A percentile compares a stretch with the other conserved stretches of the same genome.
Conservation (phyloP, 2,329 filamentous ascomycete species). For the Akanthomyces muscarius region DNA sequence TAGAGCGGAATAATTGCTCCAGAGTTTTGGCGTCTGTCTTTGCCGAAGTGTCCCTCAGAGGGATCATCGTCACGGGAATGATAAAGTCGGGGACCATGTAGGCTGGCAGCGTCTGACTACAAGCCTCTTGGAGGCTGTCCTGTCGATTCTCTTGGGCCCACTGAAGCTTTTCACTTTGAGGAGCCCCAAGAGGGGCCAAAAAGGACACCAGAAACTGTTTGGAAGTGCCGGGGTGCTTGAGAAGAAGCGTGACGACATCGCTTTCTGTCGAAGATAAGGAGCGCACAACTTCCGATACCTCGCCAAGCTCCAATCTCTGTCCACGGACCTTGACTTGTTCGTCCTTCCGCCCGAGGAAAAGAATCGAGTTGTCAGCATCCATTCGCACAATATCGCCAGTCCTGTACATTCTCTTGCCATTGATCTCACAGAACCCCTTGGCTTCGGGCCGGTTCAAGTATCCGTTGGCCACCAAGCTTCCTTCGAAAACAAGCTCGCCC, state of each 20-base stretch:
- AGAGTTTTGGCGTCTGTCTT: constrained; percentile 15
- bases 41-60: constrained; percentile 13
- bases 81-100: constrained; percentile 19
- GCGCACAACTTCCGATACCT: constrained; percentile 4
- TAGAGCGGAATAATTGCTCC: constrained; percentile 13
- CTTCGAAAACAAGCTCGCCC: constrained; percentile 1
- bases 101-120: constrained; percentile 8
- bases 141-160: constrained; percentile 2
- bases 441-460: constrained; percentile 5
- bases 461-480: constrained; percentile 5
- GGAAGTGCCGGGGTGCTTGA: background rate
- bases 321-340: constrained; percentile 9
- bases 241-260: constrained; percentile 1
- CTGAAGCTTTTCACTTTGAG: background rate
- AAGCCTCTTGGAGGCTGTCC: background rate
- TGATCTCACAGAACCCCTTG: constrained; percentile 2
- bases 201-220: constrained; percentile 4
- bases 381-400: constrained; percentile 7
- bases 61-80: constrained; percentile 11
- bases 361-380: background rate
- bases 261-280: background rate
- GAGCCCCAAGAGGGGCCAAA: background rate
- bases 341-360: constrained; percentile 6
- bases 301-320: constrained; percentile 8
- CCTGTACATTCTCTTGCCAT: constrained; percentile 3